Base-by-base conservation (phyloP, 257 asterid species). In the Lycium barbarum region DNA sequence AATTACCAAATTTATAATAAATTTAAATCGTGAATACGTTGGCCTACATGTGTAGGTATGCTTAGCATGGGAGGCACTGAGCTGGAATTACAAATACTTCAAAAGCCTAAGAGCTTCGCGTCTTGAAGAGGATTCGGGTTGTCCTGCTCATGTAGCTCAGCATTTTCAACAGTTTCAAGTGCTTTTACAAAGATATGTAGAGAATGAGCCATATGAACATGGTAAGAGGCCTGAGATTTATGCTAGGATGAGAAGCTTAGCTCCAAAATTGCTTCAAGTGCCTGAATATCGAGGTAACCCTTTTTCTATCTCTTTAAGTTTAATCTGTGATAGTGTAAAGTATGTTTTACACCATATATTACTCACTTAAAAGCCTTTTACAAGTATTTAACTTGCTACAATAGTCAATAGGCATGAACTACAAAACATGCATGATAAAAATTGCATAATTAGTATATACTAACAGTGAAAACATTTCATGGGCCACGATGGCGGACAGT, bases 81-180 rank as follows among this genome's bases (percentile, higher is more conserved):
- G 91, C 87, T 95, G 98, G 98, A 95, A 95, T 43, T 95, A 92
- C 84, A 94, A 91, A 83, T 91, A 93, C 83, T 94, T 95, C 78
- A 95, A 90, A 80, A 90, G 93, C 9, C 86, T 94, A 6, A 89
- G 93, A 83, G 92, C 93, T 3, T 89, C 96, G 7, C 33, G 55
- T 55, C 89, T 84, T 1, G 92, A 91, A 20, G 87, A 78, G 2
- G 98, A 94, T 49, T 92, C 90, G 0, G 99, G 99, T 12, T 95
- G 99, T 88, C 98, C 99, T 12, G 93, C 98, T 1, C 79, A 88
- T 80, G 83, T 92, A 10, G 98, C 97, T 0, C 98, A 95, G 51
- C 98, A 94, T 55, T 95, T 95, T 84, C 99, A 95, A 82, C 98
- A 95, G 71, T 95, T 95, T 51, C 93, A 91, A 58, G 98, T 95